Evolutionary conservation across 306 rosid species (phyloP), one percentile per base, ranked within the genome.

Genomic region (Benincasa hispida): DNA sequence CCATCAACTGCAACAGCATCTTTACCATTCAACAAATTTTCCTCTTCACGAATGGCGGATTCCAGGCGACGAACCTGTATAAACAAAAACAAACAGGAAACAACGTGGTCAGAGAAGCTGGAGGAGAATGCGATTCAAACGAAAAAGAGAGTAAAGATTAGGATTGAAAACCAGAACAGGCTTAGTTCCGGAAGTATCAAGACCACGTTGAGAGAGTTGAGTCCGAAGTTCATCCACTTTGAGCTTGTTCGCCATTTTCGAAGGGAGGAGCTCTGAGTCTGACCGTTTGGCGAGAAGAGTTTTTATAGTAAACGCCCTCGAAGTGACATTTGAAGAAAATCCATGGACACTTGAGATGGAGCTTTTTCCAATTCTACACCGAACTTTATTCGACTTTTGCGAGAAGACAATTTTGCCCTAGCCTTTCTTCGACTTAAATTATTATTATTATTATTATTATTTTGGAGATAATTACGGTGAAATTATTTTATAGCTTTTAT

Each of bases 151-250:
- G 58, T 11, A 27, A 45, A 24, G 55, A 35, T 28, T 19, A 17
- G 9, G 48, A 76, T 28, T 24, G 48, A 37, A 45, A 72, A 92
- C 98, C 87, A 94, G 86, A 24, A 87, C 81, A 57, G 92, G 96
- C 45, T 92, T 92, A 50, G 70, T 86, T 83, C 99, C 98, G 68
- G 89, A 35, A 60, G 83, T 81, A 80, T 68, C 69, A 76, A 94
- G 93, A 10, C 98, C 93, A 56, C 95, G 99, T 42, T 87, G 86
- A 73, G 84, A 54, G 6, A 94, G 88, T 81, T 91, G 80, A 54
- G 83, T 53, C 18, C 97, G 89, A 47, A 94, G 89, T 62, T 92
- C 93, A 14, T 87, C 99, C 27, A 88, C 96, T 79, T 70, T 89
- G 83, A 92, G 87, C 85, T 81, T 87, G 76, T 63, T 80, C 17